A percentile compares a stretch with the other conserved stretches of the same genome.
Evolutionary conservation across 78 protist species (phyloP).

Genomic region (Neovahlkampfia damariscottae): DNA sequence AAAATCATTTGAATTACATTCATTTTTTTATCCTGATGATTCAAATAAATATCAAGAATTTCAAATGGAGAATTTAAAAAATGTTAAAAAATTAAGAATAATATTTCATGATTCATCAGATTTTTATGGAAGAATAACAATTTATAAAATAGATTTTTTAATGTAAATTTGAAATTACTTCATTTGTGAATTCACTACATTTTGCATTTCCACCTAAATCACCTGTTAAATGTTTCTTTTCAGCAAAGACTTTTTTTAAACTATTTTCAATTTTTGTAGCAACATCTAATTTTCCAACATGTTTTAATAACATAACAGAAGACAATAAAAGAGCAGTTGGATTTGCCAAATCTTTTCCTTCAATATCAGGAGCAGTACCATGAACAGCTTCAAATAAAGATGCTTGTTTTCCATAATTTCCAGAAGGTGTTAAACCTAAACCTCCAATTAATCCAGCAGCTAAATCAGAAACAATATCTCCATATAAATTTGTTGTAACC

Average conservation of each 20-base stretch:
- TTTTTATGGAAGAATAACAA: no score
- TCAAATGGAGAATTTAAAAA: no score
- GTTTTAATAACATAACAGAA: constrained; percentile 58
- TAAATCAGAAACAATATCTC: constrained; percentile 69
- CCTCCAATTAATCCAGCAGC: constrained; percentile 75
- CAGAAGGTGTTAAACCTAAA: constrained; percentile 68
- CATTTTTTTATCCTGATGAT: no score
- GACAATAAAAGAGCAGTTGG: constrained; percentile 67
- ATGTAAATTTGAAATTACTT: neutral
- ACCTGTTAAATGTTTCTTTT: neutral
- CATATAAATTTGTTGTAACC: constrained; percentile 70
- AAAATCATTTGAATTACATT: no score
- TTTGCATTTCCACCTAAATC: constrained; percentile 23
- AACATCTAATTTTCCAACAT: constrained; percentile 36
- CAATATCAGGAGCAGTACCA: constrained; percentile 71
- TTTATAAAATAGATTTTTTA: neutral
- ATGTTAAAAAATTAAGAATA: no score
- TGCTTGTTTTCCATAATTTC: constrained; percentile 56
- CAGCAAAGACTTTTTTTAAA: neutral
- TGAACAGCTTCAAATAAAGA: constrained; percentile 72
- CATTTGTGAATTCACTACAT: constrained; percentile 17
- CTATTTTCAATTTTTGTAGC: constrained; percentile 9
- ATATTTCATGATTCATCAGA: no score
- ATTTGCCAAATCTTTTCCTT: constrained; percentile 60
- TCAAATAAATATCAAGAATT: no score